Percentiles rank a stretch among this genome's conserved stretches.
Evolutionary conservation across 2,329 filamentous ascomycete species (phyloP).

Genomic region (Alternaria arbusti): DNA sequence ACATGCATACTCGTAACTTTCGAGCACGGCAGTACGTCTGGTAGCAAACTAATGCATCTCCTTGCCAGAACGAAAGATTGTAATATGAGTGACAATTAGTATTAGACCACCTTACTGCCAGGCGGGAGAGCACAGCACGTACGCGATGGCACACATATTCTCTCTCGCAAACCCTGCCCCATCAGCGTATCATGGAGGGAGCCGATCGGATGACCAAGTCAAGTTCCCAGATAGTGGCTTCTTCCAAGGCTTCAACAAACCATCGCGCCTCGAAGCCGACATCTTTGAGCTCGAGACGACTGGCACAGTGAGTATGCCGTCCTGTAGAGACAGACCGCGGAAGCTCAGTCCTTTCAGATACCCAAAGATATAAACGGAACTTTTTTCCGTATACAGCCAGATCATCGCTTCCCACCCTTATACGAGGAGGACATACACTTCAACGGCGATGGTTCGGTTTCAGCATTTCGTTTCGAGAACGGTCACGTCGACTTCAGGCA

Average conservation of each 20-base stretch:
- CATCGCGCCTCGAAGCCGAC: conserved; percentile 50
- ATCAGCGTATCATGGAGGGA: conserved; percentile 35
- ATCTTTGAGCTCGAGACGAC: conserved; percentile 50
- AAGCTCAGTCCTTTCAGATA: conserved; percentile 28
- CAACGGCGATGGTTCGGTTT: conserved; percentile 54
- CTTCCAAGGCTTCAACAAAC: conserved; percentile 51
- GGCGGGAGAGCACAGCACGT: background rate
- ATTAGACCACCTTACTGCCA: background rate
- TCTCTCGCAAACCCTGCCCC: conserved; percentile 34
- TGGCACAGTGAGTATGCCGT: conserved; percentile 29
- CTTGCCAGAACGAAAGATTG: too few species aligned
- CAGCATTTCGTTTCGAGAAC: conserved; percentile 51
- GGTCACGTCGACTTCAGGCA: conserved; percentile 54
- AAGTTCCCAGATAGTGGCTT: conserved; percentile 43
- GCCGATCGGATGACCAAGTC: conserved; percentile 31
- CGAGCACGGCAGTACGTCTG: conserved; percentile 10
- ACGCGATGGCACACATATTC: conserved; percentile 44
- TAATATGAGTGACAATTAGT: background rate
- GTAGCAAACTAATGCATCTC: background rate
- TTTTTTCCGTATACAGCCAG: conserved; percentile 54
- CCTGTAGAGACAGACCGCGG: background rate
- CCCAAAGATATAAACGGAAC: conserved; percentile 54
- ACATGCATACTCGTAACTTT: conserved; percentile 10
- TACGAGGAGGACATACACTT: conserved; percentile 63
- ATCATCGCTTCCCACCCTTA: conserved; percentile 60